A percentile compares a stretch with the other conserved stretches of the same genome.
Evolutionary conservation across 306 rosid genomes (phyloP).

Genomic region (Pyrus betulifolia): DNA sequence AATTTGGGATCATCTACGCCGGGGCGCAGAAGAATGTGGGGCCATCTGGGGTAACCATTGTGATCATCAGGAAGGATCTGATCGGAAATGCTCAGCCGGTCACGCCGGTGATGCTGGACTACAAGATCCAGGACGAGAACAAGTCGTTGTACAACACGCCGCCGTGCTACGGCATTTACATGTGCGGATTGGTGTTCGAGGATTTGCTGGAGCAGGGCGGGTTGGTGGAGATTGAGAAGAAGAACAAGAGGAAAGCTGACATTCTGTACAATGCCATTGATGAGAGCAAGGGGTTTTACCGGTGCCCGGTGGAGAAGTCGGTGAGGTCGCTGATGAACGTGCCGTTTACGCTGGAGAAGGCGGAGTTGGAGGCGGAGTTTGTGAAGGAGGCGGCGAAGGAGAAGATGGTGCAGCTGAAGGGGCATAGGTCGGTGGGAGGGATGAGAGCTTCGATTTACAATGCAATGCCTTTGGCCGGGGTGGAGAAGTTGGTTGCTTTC

Average conservation of each 20-base stretch:
- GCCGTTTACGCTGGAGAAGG: constrained; percentile 81
- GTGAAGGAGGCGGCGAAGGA: constrained; percentile 89
- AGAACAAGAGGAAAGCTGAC: constrained; percentile 72
- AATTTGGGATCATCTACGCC: constrained; percentile 76
- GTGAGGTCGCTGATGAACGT: constrained; percentile 97
- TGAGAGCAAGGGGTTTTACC: constrained; percentile 71
- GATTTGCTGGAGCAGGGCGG: constrained; percentile 86
- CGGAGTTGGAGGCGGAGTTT: constrained; percentile 80
- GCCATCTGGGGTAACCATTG: constrained; percentile 91
- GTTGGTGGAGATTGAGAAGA: constrained; percentile 77
- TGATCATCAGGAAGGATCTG: constrained; percentile 74
- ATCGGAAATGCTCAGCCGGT: constrained; percentile 63
- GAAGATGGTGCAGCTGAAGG: constrained; percentile 92
- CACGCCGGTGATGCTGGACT: constrained; percentile 89
- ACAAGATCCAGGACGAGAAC: constrained; percentile 79
- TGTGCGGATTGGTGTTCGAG: constrained; percentile 94
- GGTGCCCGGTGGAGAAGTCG: constrained; percentile 77
- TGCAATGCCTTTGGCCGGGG: constrained; percentile 98
- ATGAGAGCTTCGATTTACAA: constrained; percentile 95
- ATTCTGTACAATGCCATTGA: constrained; percentile 62
- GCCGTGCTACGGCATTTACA: constrained; percentile 84
- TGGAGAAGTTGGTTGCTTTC: constrained; percentile 86
- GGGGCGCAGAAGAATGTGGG: constrained; percentile 98
- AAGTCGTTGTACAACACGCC: constrained; percentile 87
- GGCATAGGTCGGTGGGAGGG: constrained; percentile 94